Base-by-base conservation (phyloP, 2,329 filamentous ascomycete species). In the Venturiaceae sp. region DNA sequence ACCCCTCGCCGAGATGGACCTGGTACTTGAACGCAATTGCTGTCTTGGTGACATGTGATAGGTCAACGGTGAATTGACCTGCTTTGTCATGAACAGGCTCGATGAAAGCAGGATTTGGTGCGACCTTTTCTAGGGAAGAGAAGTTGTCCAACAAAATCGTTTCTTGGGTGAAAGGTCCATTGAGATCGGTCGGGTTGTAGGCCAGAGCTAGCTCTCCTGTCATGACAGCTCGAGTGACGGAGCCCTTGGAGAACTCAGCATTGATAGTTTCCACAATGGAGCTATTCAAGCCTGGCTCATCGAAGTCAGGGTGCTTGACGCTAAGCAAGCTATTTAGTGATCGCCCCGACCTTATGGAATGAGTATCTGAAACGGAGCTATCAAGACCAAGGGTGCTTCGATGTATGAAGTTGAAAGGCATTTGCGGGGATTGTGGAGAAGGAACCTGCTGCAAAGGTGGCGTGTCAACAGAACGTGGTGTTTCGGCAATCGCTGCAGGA, bases 211-310 rank as follows among this genome's bases (percentile, higher is more conserved):
- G 84, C 74, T 99, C 92, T 60, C 94, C 94, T 47, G 86, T 84
- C 23, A 96, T 83, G 60, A 86, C 87, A 14, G 86, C 84, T 53
- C 83, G 85, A 62, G 83, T 88, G 11, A 92, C 74, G 13, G 77
- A 77, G 8, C 89, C 88, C 34, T 86, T 82, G 59, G 92, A 86
- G 68, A 96, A 95, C 57, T 83, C 84, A 14, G 88, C 89, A 61
- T 85, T 94, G n/a, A 97, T 84, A 0, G 88, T 94, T 71, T 99
- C 94, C 55, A 97, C 87, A 58, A 97, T 82, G 14, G 92, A 97
- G 3, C 88, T 85, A 70, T 90, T 94, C 5, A 99, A 77, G 2
- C 94, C 92, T 1, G 88, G 83, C 9, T 83, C 82, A 57, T 86
- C 82, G 73, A 95, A 79, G 19, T 96, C 91, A 0, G 90, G 86